Base-by-base conservation (phyloP, 2,329 filamentous ascomycete species). In the Davidsoniella australis region DNA sequence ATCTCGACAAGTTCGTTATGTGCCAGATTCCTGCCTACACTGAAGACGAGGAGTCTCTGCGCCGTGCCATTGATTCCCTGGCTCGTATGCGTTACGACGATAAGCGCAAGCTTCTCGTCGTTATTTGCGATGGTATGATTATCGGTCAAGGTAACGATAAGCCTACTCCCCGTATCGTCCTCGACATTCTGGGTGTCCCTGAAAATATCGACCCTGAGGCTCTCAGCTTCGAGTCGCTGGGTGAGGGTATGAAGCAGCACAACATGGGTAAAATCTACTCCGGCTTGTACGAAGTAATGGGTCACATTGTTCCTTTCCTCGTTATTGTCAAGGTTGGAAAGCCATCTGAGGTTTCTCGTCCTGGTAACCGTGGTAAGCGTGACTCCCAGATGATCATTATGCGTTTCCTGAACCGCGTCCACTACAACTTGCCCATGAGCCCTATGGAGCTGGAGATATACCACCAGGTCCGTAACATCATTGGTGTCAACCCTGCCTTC, bases 251-350 rank as follows among this genome's bases (percentile, higher is more conserved):
- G 67, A 94, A 94, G 68, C 91, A 96, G 64, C 91, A 96, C 71
- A 98, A 98, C 65, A 96, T 96, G 89, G 91, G 85, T 64, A 98
- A 98, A 66, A 79, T 95, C 56, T 98, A 98, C 67, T 95, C 91
- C 17, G 91, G 91, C 60, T 72, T 98, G 4, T 98, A 98, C 63
- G 91, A 98, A 66, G 88, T 95, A 5, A 85, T 95, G 61, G 91
- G 91, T 55, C 89, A 98, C 62, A 96, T 98, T 57, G 91, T 98
- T 42, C 91, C 91, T 18, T 98, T 94, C 76, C 64, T 98, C 63
- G 91, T 98, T 47, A 73, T 98, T 42, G 88, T 96, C 66, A 98
- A 98, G 72, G 78, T 96, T 57, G 91, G 91, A 62, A 98, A 98
- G 67, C 87, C 94, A 58, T 95, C 89, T 2, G 91, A 98, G 64